A percentile compares a stretch with the other conserved stretches of the same genome.
phyloP scores from a whole-genome alignment of 2,329 filamentous ascomycete species.

The Diaporthe vaccinii region DNA sequence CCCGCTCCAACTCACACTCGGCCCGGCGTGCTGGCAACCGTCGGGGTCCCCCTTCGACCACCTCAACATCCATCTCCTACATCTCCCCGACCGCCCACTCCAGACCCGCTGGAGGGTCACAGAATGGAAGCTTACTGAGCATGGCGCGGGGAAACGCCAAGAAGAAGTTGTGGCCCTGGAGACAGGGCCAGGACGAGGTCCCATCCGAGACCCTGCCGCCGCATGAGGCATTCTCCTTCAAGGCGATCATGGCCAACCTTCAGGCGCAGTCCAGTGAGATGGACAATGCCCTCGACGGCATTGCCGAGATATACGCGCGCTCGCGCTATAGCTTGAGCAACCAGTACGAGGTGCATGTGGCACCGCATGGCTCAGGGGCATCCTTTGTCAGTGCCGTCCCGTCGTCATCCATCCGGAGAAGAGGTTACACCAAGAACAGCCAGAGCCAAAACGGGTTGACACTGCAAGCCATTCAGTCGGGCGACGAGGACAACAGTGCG shows the following conservation, averaged over 20 bases:
- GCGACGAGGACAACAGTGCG: constrained; percentile 63
- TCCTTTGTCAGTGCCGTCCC: constrained; percentile 54
- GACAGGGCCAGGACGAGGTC: constrained; percentile 42
- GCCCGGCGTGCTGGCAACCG: constrained; percentile 48
- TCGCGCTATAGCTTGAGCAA: constrained; percentile 76
- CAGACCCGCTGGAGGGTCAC: constrained; percentile 48
- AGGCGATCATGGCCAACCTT: constrained; percentile 70
- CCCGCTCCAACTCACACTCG: constrained; percentile 45
- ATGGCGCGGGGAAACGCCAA: constrained; percentile 60
- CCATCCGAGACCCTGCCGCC: constrained; percentile 66
- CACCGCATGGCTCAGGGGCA: constrained; percentile 71
- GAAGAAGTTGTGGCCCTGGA: constrained; percentile 50
- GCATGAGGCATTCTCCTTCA: constrained; percentile 74
- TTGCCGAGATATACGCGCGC: constrained; percentile 76
- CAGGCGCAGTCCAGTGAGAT: constrained; percentile 57
- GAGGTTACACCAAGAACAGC: constrained; percentile 43
- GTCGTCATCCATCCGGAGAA: constrained; percentile 43
- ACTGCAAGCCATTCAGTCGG: constrained; percentile 68
- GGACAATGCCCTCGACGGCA: constrained; percentile 71
- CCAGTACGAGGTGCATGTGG: constrained; percentile 76
- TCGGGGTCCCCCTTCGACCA: constrained; percentile 48
- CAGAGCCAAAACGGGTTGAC: constrained; percentile 62
- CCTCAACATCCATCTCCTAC: constrained; percentile 46
- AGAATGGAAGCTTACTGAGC: constrained; percentile 56
- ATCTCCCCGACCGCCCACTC: constrained; percentile 45